These are phyloP conservation scores for Arthrobotrys sinensis DNA, from an alignment of 2,329 filamentous ascomycete species.

Conservation along the genomic window DNA sequence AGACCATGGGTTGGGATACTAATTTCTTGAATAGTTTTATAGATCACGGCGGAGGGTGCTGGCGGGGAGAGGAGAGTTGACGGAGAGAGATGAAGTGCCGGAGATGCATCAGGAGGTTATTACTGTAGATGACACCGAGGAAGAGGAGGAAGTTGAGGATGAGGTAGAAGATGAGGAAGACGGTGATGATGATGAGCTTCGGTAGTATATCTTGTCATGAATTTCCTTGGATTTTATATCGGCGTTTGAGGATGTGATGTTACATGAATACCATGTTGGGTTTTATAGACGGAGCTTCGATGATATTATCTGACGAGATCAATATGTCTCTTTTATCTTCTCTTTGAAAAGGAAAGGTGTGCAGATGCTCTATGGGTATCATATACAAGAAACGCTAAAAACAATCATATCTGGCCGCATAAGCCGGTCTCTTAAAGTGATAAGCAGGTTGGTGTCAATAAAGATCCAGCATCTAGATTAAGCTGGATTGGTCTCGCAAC, in stretches of 20 bases:
- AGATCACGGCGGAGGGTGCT: constrained; percentile 38
- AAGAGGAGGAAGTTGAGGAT: constrained; percentile 42
- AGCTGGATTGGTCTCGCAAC: too few species aligned
- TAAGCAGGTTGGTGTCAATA: neutral
- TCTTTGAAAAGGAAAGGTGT: neutral
- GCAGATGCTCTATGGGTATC: constrained; percentile 14
- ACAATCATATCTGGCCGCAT: neutral
- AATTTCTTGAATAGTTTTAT: constrained; percentile 41
- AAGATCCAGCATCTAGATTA: neutral
- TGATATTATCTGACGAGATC: too few species aligned
- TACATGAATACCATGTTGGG: constrained; percentile 18
- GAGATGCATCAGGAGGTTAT: constrained; percentile 41
- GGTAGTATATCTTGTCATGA: constrained; percentile 1
- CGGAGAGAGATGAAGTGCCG: constrained; percentile 20
- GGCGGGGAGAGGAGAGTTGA: constrained; percentile 42
- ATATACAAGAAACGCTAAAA: constrained; percentile 18
- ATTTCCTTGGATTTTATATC: neutral
- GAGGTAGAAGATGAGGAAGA: constrained; percentile 23
- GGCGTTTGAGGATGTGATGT: constrained; percentile 3
- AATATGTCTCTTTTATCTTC: neutral
- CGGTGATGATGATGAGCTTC: constrained; percentile 28
- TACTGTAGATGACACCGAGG: constrained; percentile 54
- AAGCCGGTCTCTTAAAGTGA: too few species aligned
- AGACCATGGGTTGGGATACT: constrained; percentile 3
- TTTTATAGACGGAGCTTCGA: constrained; percentile 13